Evolutionary conservation across 2,329 filamentous ascomycete species (phyloP).

Genomic region (Lachnellula subtilissima): DNA sequence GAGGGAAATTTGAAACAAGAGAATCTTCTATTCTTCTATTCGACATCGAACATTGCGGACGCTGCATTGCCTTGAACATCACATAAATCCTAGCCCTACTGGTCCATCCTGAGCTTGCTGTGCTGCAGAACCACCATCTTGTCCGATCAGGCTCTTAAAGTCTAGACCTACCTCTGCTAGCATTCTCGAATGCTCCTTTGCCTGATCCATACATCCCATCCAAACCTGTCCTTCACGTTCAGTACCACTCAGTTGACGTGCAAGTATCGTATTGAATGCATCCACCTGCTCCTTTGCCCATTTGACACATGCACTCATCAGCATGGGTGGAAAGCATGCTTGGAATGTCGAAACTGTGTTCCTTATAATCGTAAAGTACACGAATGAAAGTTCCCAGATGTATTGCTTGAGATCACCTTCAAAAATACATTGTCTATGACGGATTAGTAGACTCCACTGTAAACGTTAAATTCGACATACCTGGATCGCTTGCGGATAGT

Average conservation of each 20-base stretch:
- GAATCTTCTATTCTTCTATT: too few relatives aligned
- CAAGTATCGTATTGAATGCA: slow-evolving; percentile 78
- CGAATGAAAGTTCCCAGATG: slow-evolving; percentile 91
- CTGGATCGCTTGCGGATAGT: slow-evolving; percentile 78
- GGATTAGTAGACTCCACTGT: slow-evolving; percentile 3
- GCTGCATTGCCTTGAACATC: not conserved
- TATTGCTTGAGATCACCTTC: slow-evolving; percentile 89
- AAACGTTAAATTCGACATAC: slow-evolving; percentile 42
- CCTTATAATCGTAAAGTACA: slow-evolving; percentile 90
- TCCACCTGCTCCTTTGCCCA: slow-evolving; percentile 98
- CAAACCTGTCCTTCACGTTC: slow-evolving; percentile 71
- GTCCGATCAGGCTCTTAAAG: slow-evolving; percentile 76
- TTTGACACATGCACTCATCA: slow-evolving; percentile 92
- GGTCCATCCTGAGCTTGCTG: slow-evolving; percentile 21
- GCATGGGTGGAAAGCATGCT: slow-evolving; percentile 74
- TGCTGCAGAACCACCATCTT: slow-evolving; percentile 35
- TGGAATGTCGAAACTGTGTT: slow-evolving; percentile 92
- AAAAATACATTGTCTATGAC: slow-evolving; percentile 80
- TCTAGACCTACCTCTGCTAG: slow-evolving; percentile 84
- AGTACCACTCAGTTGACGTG: slow-evolving; percentile 80
- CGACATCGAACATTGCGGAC: too few relatives aligned
- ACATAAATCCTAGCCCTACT: slow-evolving; percentile 36
- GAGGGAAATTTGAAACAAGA: too few relatives aligned
- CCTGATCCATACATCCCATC: slow-evolving; percentile 76
- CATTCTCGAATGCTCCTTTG: slow-evolving; percentile 74